phyloP scores from a whole-genome alignment of 2,329 filamentous ascomycete genomes.

The Colletotrichum sidae region DNA sequence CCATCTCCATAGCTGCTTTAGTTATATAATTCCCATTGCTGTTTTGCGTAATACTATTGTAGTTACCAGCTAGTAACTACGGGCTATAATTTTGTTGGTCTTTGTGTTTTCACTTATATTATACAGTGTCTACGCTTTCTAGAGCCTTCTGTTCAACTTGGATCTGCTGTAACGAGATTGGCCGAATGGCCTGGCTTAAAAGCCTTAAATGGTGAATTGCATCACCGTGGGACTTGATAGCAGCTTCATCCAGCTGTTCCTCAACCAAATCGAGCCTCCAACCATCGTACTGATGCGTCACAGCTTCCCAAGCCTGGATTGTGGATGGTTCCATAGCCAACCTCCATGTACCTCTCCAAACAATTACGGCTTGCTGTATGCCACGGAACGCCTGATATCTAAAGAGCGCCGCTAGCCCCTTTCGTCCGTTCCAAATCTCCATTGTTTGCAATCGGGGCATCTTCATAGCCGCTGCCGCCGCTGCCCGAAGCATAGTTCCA shows the following conservation, averaged over 20 bases:
- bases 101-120: neutral
- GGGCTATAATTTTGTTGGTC: neutral
- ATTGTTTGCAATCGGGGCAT: constrained; percentile 49
- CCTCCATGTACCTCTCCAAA: constrained; percentile 45
- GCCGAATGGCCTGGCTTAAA: constrained; percentile 44
- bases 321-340: constrained; percentile 41
- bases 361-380: constrained; percentile 39
- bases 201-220: constrained; percentile 45
- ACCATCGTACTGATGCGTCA: constrained; percentile 39
- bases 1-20: too few relatives aligned
- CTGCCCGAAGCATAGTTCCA: constrained; percentile 42
- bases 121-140: constrained; percentile 38
- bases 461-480: constrained; percentile 42
- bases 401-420: constrained; percentile 47
- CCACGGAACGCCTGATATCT: constrained; percentile 40
- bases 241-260: constrained; percentile 41
- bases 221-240: constrained; percentile 47
- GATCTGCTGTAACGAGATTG: constrained; percentile 50
- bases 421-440: constrained; percentile 50
- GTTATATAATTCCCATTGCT: too few relatives aligned
- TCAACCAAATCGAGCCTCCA: constrained; percentile 39
- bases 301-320: constrained; percentile 45
- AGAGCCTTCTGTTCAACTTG: constrained; percentile 42
- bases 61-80: too few relatives aligned
- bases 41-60: too few relatives aligned